A percentile compares a stretch with the other conserved stretches of the same genome.
Evolutionary conservation across 257 asterid genomes (phyloP).

Genomic region (Petunia axillaris): DNA sequence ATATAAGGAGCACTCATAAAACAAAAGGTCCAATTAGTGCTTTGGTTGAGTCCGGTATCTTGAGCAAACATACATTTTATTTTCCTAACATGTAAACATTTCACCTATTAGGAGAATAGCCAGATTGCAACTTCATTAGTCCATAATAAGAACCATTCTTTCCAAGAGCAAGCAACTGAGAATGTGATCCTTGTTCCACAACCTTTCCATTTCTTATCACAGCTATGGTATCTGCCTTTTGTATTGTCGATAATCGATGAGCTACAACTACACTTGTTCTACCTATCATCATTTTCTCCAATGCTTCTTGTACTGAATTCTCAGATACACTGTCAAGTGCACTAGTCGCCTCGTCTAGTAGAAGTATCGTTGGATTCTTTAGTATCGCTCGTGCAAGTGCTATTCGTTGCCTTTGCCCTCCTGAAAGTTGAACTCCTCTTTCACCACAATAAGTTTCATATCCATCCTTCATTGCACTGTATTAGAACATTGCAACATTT

Average conservation of each 20-base stretch:
- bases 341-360: slow-evolving; percentile 81
- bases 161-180: slow-evolving; percentile 50
- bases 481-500: neutral
- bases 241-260: slow-evolving; percentile 69
- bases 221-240: slow-evolving; percentile 58
- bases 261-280: slow-evolving; percentile 71
- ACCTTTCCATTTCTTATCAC: slow-evolving; percentile 68
- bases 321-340: slow-evolving; percentile 69
- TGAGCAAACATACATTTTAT: too few species aligned
- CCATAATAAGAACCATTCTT: slow-evolving; percentile 57
- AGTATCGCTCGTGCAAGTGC: slow-evolving; percentile 75
- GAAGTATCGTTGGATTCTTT: slow-evolving; percentile 70
- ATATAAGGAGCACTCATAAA: too few species aligned
- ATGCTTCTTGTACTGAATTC: slow-evolving; percentile 62
- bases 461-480: slow-evolving; percentile 64
- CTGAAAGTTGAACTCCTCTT: slow-evolving; percentile 73
- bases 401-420: slow-evolving; percentile 78
- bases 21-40: too few species aligned
- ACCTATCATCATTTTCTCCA: slow-evolving; percentile 63
- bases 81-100: neutral
- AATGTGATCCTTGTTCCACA: slow-evolving; percentile 72
- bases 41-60: too few species aligned
- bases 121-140: slow-evolving; percentile 50
- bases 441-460: slow-evolving; percentile 75
- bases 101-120: slow-evolving; percentile 33